Base-by-base conservation (phyloP, 257 asterid genomes). In the Jacaranda copaia region DNA sequence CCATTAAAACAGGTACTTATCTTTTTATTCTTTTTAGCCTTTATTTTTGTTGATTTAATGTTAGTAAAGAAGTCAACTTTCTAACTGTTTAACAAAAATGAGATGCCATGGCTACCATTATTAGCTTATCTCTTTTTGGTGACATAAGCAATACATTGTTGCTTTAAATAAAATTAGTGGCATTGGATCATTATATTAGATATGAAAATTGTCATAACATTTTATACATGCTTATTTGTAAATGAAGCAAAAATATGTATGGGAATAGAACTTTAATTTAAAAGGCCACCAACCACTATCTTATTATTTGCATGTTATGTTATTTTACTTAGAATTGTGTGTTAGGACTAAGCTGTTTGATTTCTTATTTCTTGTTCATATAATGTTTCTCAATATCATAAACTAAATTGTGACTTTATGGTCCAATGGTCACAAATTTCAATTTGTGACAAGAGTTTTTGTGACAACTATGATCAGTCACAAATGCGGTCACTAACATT, bases 1-100 rank as follows among this genome's bases (percentile, higher is more conserved):
- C 99, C 99, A 8, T 81, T 94, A 88, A 94, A 94, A 79, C 98
- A 94, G 97, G 99, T 94, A 81, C 57, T 45, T 36, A 15, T 2
- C 55, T 73, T 57, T 74, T 43, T 46, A 55, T 46, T 70, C 53
- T 10, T 53, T 35, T 68, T 67, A 43, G 78, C 68, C 43, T 40
- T 59, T 57, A 70, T 12, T 2, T 7, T 68, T 53, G 49, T 53
- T 61, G n/a, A 51, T 48, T 32, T n/a, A 46, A 14, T 74, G 16
- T 48, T 56, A 48, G 14, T 43, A 35, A 46, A 77, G 76, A 60
- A 68, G 8, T 48, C 62, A 69, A 60, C 46, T 68, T 57, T 65
- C 25, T 57, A n/a, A 38, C 53, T 68, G 15, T 35, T 74, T 6
- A 18, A 12, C 46, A 46, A 45, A 73, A n/a, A 70, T 70, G 43